A percentile compares a stretch with the other conserved stretches of the same genome.
Evolutionary conservation across 1,284 basidiomycete species (phyloP).

Genomic region (Phellinidium pouzarii): DNA sequence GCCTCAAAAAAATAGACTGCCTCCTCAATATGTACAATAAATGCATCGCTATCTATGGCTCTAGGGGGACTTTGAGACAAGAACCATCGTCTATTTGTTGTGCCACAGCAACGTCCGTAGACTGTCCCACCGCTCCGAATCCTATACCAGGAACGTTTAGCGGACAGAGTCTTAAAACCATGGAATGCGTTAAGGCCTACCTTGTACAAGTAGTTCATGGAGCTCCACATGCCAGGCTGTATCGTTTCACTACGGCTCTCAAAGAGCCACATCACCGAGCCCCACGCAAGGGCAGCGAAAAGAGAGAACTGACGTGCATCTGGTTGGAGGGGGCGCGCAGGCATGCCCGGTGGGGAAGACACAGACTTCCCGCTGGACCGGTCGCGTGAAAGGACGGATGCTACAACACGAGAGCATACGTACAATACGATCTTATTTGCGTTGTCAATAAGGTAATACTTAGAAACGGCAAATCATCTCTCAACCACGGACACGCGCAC

Average conservation of each 20-base stretch:
- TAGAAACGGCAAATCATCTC: not conserved
- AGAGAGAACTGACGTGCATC: conserved; percentile 77
- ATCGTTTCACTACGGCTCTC: conserved; percentile 79
- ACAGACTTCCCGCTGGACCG: conserved; percentile 35
- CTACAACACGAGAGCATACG: conserved; percentile 82
- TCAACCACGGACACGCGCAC: too few relatives aligned
- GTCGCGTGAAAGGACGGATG: conserved; percentile 81
- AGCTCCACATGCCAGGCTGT: conserved; percentile 90
- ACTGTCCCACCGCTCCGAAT: conserved; percentile 69
- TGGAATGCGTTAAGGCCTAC: not conserved
- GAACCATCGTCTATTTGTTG: conserved; percentile 46
- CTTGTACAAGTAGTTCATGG: conserved; percentile 73
- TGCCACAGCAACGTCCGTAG: conserved; percentile 73
- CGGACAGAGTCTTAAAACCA: too few relatives aligned
- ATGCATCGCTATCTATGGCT: not conserved
- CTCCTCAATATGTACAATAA: conserved; percentile 18
- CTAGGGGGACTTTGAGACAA: not conserved
- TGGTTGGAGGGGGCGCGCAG: conserved; percentile 69
- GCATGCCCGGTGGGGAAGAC: conserved; percentile 30
- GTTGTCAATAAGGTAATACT: conserved; percentile 10
- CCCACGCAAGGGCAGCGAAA: conserved; percentile 91
- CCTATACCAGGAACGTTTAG: conserved; percentile 28
- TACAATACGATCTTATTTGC: conserved; percentile 86
- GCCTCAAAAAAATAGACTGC: conserved; percentile 5
- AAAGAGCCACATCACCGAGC: conserved; percentile 97